Base-by-base conservation (phyloP, 345 rosid genomes). In the Gossypium stocksii region DNA sequence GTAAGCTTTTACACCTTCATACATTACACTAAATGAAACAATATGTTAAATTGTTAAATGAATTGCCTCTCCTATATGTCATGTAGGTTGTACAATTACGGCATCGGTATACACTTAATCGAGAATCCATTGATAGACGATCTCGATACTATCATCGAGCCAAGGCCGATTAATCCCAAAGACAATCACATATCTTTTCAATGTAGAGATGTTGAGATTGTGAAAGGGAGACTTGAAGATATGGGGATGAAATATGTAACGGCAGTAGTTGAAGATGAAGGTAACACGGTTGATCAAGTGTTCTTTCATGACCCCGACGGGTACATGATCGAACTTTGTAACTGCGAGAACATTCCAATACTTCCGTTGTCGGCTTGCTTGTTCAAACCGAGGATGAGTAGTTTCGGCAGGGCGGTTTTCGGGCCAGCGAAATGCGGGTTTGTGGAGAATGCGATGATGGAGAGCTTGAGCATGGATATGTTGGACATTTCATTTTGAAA, bases 301-400 rank as follows among this genome's bases (percentile, higher is more conserved):
- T 87, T 87, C 76, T 87, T 87, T 74, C 89, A 87, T 44, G 91
- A 87, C 77, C 90, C 90, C 12, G 90, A 87, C 78, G 90, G 90
- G 10, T 87, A 87, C 82, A 87, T 87, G 90, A 12, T 87, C 19
- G 91, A 87, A 77, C 43, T 87, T 51, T 85, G 91, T 78, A 84
- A 87, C 83, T 87, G 91, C 14, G 86, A 84, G 59, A 87, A 82
- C 65, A 82, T 87, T 29, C 85, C 91, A 13, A 78, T 85, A 62
- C 46, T 85, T 16, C 89, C 91, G 2, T 65, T 84, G 29, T 83
- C 84, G 17, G 61, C 89, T 23, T 82, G 80, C 77, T 58, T 83
- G 1, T 77, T 83, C 76, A 84, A 75, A 70, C 83, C 83, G 1
- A 58, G 78, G 43, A 62, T 45, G 15, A 71, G 65, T 4, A 80